Evolutionary conservation across 805 yeast species (phyloP).

Genomic region (Maudiozyma pseudohumilis): DNA sequence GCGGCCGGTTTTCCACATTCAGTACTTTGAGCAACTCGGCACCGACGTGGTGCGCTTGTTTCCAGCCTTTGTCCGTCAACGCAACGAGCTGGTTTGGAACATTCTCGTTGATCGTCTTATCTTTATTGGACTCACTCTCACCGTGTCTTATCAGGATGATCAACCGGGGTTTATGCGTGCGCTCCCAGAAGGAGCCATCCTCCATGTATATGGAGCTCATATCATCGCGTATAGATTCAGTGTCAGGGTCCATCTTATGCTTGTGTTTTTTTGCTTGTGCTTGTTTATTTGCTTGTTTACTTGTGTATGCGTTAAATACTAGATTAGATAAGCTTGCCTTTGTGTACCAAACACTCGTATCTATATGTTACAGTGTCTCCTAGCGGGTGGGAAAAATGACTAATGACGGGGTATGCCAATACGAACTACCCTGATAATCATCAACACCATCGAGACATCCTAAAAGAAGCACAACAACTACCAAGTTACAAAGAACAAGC

Average conservation of each 20-base stretch:
- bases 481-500: too few relatives aligned
- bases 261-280: too few relatives aligned
- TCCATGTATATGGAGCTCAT: background rate
- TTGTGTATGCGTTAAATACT: too few relatives aligned
- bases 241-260: background rate
- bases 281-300: too few relatives aligned
- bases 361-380: too few relatives aligned
- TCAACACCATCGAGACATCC: too few relatives aligned
- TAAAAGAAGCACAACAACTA: too few relatives aligned
- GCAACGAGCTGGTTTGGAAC: conserved; percentile 76
- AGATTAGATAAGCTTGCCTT: too few relatives aligned
- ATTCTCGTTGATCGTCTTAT: conserved; percentile 67
- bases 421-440: too few relatives aligned
- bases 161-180: conserved; percentile 35
- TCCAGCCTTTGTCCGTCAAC: conserved; percentile 60
- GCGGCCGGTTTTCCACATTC: conserved; percentile 18
- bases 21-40: conserved; percentile 30
- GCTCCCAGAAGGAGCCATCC: conserved; percentile 4
- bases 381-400: too few relatives aligned
- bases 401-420: too few relatives aligned
- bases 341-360: background rate
- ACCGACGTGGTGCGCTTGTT: conserved; percentile 56
- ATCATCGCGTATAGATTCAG: background rate
- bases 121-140: conserved; percentile 83
- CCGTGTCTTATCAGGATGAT: conserved; percentile 84